phyloP scores from a whole-genome alignment of 768 basidiomycete genomes.

The Hericium rajendrae region DNA sequence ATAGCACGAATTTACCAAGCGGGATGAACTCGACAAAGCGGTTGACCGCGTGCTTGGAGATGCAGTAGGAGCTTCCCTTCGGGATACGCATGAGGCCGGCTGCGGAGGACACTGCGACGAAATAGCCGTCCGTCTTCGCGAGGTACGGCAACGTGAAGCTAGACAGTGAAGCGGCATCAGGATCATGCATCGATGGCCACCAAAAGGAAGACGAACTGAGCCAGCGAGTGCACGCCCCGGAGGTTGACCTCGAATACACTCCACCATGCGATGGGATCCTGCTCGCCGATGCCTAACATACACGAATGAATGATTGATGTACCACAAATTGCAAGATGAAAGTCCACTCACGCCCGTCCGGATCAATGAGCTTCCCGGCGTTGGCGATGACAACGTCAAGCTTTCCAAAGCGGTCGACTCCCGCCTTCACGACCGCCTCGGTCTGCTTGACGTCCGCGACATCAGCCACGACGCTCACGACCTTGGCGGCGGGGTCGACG shows the following conservation, averaged over 20 bases:
- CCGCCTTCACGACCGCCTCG: slow-evolving; percentile 14
- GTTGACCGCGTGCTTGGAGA: background rate
- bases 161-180: background rate
- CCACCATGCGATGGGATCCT: slow-evolving; percentile 16
- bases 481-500: slow-evolving; percentile 1
- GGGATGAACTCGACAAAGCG: slow-evolving; percentile 3
- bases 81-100: background rate
- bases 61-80: background rate
- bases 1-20: background rate
- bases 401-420: slow-evolving; percentile 16
- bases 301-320: background rate
- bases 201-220: slow-evolving; percentile 4
- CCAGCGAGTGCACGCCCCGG: slow-evolving; percentile 15
- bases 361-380: slow-evolving; percentile 10
- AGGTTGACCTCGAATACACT: slow-evolving; percentile 15
- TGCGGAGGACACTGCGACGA: background rate
- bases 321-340: background rate
- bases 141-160: background rate
- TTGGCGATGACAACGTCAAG: slow-evolving; percentile 21
- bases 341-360: background rate
- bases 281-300: slow-evolving; percentile 7
- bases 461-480: slow-evolving; percentile 15
- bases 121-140: background rate
- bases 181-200: background rate
- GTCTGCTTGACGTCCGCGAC: slow-evolving; percentile 14